A percentile compares a stretch with the other conserved stretches of the same genome.
Conservation (phyloP, 2,329 filamentous ascomycete species). For the Apiospora aurea region DNA sequence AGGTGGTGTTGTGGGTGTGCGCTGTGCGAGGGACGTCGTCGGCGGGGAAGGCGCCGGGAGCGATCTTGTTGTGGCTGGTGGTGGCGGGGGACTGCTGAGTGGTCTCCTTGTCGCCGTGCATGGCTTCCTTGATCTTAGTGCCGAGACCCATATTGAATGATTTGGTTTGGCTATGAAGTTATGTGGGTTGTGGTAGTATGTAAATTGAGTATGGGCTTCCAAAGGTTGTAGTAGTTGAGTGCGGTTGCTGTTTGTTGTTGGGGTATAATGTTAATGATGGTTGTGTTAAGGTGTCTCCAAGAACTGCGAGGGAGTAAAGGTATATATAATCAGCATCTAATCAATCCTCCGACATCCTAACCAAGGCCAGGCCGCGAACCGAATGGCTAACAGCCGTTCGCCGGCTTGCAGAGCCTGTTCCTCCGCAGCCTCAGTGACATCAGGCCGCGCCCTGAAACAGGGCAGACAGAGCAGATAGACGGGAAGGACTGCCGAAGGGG, state of each 20-base stretch:
- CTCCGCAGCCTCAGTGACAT: slow-evolving; percentile 12
- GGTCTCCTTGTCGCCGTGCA: slow-evolving; percentile 32
- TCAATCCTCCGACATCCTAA: not conserved
- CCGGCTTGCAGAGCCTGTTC: not conserved
- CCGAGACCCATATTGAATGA: slow-evolving; percentile 35
- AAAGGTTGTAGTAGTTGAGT: not conserved
- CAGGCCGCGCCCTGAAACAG: slow-evolving; percentile 8
- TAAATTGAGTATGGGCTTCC: not conserved
- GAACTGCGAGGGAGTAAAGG: not conserved
- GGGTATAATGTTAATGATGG: slow-evolving; percentile 1
- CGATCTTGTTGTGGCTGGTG: slow-evolving; percentile 25
- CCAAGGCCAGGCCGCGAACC: not conserved
- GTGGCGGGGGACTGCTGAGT: not conserved
- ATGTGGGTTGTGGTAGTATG: not conserved
- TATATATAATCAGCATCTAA: not conserved
- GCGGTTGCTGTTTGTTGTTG: not conserved
- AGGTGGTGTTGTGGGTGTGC: slow-evolving; percentile 22
- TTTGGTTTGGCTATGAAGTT: not conserved
- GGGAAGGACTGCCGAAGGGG: slow-evolving; percentile 10
- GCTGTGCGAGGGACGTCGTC: slow-evolving; percentile 31
- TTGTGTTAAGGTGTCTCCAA: not conserved
- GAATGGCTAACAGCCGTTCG: not conserved
- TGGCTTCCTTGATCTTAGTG: slow-evolving; percentile 37
- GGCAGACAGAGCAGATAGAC: not conserved
- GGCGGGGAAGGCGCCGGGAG: slow-evolving; percentile 31